These are phyloP conservation scores for Lachnellula cervina DNA, from an alignment of 2,329 filamentous ascomycete genomes.

Conservation along the genomic window DNA sequence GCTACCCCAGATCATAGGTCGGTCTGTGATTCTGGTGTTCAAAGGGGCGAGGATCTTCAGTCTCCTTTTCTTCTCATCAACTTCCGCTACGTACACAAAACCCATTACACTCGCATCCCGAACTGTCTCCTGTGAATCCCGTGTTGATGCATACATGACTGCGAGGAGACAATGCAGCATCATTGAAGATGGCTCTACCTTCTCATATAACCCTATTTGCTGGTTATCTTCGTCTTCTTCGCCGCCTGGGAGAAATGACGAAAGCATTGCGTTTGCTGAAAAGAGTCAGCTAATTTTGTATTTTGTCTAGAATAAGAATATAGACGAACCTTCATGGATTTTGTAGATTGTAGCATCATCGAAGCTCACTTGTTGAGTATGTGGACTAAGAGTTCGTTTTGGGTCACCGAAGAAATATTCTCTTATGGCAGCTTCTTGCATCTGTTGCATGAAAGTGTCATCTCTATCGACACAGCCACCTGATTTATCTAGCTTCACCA, in stretches of 20 bases:
- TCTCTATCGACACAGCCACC: constrained; percentile 79
- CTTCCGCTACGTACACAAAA: constrained; percentile 87
- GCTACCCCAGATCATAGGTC: constrained; percentile 75
- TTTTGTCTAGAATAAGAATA: background rate
- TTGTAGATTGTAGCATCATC: constrained; percentile 69
- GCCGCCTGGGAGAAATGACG: constrained; percentile 32
- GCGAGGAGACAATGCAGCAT: constrained; percentile 81
- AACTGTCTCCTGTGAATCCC: constrained; percentile 66
- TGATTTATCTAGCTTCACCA: constrained; percentile 78
- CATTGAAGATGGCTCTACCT: constrained; percentile 57
- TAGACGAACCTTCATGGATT: constrained; percentile 51
- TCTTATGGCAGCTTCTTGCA: constrained; percentile 72
- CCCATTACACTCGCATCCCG: constrained; percentile 82
- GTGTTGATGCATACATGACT: constrained; percentile 70
- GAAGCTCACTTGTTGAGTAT: constrained; percentile 81
- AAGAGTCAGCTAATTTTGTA: constrained; percentile 7
- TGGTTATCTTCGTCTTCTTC: constrained; percentile 22
- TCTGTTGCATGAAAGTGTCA: constrained; percentile 65
- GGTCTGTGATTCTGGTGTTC: constrained; percentile 71
- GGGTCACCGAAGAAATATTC: constrained; percentile 92
- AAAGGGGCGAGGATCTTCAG: constrained; percentile 80
- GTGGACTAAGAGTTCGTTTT: constrained; percentile 73
- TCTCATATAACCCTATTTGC: constrained; percentile 48
- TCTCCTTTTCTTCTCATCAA: constrained; percentile 78
- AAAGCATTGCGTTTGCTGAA: constrained; percentile 26